Percentiles rank a stretch among this genome's conserved stretches.
phyloP scores from a whole-genome alignment of 371 early-diverging fungal species.

The Entomophthora muscae region DNA sequence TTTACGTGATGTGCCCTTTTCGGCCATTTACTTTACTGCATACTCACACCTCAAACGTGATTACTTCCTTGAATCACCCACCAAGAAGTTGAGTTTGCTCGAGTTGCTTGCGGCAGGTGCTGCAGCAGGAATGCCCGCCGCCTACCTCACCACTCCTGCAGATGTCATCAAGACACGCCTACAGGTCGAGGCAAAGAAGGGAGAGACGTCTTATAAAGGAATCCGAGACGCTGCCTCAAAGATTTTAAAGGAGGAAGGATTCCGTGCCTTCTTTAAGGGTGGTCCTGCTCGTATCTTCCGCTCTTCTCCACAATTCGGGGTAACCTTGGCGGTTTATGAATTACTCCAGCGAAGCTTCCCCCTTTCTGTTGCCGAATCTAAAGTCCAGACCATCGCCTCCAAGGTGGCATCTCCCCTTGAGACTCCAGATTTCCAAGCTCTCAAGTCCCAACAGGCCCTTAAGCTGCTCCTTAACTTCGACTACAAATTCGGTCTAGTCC shows the following conservation, averaged over 20 bases:
- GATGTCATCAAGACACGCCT: constrained; percentile 97
- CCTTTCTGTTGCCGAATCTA: constrained; percentile 23
- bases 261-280: constrained; percentile 91
- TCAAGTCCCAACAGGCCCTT: constrained; percentile 1
- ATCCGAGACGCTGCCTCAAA: constrained; percentile 72
- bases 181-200: constrained; percentile 81
- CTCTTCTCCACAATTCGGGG: constrained; percentile 92
- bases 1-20: constrained; percentile 92
- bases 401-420: neutral
- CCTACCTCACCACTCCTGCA: constrained; percentile 92
- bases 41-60: constrained; percentile 78
- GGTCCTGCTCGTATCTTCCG: constrained; percentile 69
- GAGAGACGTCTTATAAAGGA: constrained; percentile 75
- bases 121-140: constrained; percentile 92
- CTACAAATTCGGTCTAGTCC: constrained; percentile 20
- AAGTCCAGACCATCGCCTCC: constrained; percentile 14
- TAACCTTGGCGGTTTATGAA: constrained; percentile 86
- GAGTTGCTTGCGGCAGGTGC: constrained; percentile 85
- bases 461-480: constrained; percentile 13
- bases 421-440: neutral
- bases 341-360: constrained; percentile 65
- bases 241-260: constrained; percentile 82
- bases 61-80: constrained; percentile 59
- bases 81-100: constrained; percentile 42
- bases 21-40: constrained; percentile 89